Base-by-base conservation (phyloP, 2,329 filamentous ascomycete genomes). In the Fusarium pilosicola region DNA sequence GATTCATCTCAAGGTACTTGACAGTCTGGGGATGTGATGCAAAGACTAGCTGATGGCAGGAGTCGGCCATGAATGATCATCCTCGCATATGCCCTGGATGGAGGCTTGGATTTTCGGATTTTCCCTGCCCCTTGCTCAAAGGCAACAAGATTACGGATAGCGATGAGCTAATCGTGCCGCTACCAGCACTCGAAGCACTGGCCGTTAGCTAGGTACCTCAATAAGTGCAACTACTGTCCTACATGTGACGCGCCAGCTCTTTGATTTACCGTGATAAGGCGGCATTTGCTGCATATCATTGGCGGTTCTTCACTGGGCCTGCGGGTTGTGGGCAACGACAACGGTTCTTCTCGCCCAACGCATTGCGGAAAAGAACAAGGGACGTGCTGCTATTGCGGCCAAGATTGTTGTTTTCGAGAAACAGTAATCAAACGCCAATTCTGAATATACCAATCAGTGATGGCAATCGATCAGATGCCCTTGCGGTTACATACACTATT, bases 271-370 rank as follows among this genome's bases (percentile, higher is more conserved):
- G 48, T 63, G 49, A 38, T 42, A 28, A 62, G 44, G 62, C 59
- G 55, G 70, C 54, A 45, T 65, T 63, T 61, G 62, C 42, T 59
- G 56, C 30, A 18, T 58, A 20, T 66, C 26, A 74, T 71, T 76
- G 71, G 71, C 34, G 64, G 71, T 44, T 62, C 49, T 52, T 56
- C 39, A 45, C 48, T 57, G 49, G 67, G 65, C 51, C 61, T 48
- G 62, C 65, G 57, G 71, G 39, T 58, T 76, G 61, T 70, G 63
- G 55, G 60, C 48, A 66, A 57, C 45, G 48, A 54, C 34, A 62
- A 65, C 65, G 49, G 60, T 42, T 67, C 48, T 61, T 74, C 63
- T 74, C 62, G 49, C 45, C 73, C 68, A 76, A 77, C 60, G 63
- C 68, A 62, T 66, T 61, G 36, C 39, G 44, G 52, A 65, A 41